Evolutionary conservation across 1,139 yeast species (phyloP), one percentile per base, ranked within the genome.

Genomic region (Chernovozyma aurita): DNA sequence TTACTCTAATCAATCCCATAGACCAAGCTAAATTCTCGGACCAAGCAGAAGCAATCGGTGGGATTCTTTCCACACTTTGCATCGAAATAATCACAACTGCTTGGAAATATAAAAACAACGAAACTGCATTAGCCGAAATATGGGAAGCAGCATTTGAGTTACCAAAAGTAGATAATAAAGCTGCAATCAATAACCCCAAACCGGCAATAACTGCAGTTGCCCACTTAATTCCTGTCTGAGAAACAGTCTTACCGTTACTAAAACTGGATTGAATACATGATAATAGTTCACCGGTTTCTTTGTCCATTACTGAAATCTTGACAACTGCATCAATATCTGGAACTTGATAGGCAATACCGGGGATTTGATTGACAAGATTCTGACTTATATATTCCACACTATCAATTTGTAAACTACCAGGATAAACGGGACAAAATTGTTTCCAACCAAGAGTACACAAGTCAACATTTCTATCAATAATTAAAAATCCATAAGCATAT

Each of bases 21-120:
- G 90, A 81, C 94, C 94, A 84, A 20, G 85, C 85, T 55, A 84
- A 69, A 51, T 84, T 84, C 53, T 81, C 88, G 4, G 86, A 69
- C 94, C 94, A 84, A 4, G 90, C 75, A 24, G 81, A 72, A 2
- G 87, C 92, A 50, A 84, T 82, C 12, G 92, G 92, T 8, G 94
- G 92, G 4, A 81, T 76, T 45, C 78, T 63, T 47, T 79, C 85
- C 35, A 82, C 92, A 45, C 77, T 76, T 52, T 78, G 75, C 90
- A 84, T 81, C 11, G 80, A 64, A 16, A 83, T 78, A 28, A 83
- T 75, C 29, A 81, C 88, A 13, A 83, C 88, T 41, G 84, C 73
- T 59, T 84, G 94, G 67, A 84, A 84, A 53, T 84, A 84, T 39
- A 80, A 64, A 61, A 84, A 83, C 35, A 84, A 67, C 0, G 90